Evolutionary conservation across 306 rosid genomes (phyloP), one percentile per base, ranked within the genome.

Genomic region (Betula pendula): DNA sequence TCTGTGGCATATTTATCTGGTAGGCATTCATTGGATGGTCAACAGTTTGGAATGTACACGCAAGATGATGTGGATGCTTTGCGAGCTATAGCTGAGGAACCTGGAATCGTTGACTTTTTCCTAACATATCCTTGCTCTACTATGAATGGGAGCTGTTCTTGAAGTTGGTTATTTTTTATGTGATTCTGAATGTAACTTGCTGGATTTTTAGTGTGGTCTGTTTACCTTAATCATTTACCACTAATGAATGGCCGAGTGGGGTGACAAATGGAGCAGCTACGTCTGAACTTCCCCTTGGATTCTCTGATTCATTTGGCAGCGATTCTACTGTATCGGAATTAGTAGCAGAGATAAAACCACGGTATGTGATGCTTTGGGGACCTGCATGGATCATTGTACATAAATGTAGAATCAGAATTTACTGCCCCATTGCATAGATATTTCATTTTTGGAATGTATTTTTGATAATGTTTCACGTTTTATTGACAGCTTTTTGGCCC

Each of bases 241-340:
- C 99, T 87, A 95, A 95, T 42, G 92, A 95, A 82, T 95, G 99
- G 99, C 97, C 99, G 29, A 86, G 84, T 49, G 93, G 92, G 70
- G 82, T 95, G 69, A 89, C 88, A 31, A 86, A 84, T 78, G 71
- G 87, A 79, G 94, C 87, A 69, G 82, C 89, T 72, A 48, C 81
- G 29, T 70, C 90, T 0, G 91, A 89, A 60, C 62, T 86, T 81
- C 92, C 97, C 67, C 77, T 88, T 25, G 94, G 88, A 79, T 66
- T 87, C 63, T 89, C 86, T 2, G 97, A 95, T 71, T 75, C 83
- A 22, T 47, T 25, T 12, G 94, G 92, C 71, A 83, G 86, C 51
- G 94, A 95, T 83, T 70, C 96, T 35, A 86, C 80, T 58, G 68
- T 89, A 72, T 83, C 97, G 53, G 99, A 95, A 83, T 82, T 90